phyloP scores from a whole-genome alignment of 257 asterid genomes.

The Verbascum thapsus region DNA sequence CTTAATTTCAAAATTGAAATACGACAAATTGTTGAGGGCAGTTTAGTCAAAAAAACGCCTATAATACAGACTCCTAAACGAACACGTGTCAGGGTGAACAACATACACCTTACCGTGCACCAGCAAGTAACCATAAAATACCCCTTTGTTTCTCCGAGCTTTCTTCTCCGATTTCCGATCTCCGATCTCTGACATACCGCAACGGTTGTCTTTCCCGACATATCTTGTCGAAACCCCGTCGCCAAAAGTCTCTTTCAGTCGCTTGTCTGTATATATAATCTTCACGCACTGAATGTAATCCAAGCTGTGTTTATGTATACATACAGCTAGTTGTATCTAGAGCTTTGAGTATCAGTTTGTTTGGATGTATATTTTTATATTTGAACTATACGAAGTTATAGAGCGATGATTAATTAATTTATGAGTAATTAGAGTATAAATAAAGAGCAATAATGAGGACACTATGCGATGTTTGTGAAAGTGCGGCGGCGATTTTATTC shows the following conservation, averaged over 20 bases:
- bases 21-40: too few species aligned
- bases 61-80: neutral
- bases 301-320: conserved; percentile 9
- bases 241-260: neutral
- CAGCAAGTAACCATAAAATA: conserved; percentile 25
- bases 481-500: conserved; percentile 86
- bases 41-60: neutral
- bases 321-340: conserved; percentile 14
- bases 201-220: neutral
- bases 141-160: conserved; percentile 27
- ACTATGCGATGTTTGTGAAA: conserved; percentile 89
- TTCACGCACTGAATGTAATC: conserved; percentile 29
- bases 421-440: conserved; percentile 3
- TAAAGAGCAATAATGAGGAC: conserved; percentile 63
- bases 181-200: conserved; percentile 11
- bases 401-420: neutral
- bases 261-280: neutral
- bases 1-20: too few species aligned
- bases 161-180: conserved; percentile 31
- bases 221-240: conserved; percentile 21
- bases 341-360: neutral
- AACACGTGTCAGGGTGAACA: conserved; percentile 31
- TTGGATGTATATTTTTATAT: neutral
- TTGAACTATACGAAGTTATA: conserved; percentile 22
- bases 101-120: neutral